Evolutionary conservation across 2,329 filamentous ascomycete species (phyloP).

Genomic region (Rhexocercosporidium sp.): DNA sequence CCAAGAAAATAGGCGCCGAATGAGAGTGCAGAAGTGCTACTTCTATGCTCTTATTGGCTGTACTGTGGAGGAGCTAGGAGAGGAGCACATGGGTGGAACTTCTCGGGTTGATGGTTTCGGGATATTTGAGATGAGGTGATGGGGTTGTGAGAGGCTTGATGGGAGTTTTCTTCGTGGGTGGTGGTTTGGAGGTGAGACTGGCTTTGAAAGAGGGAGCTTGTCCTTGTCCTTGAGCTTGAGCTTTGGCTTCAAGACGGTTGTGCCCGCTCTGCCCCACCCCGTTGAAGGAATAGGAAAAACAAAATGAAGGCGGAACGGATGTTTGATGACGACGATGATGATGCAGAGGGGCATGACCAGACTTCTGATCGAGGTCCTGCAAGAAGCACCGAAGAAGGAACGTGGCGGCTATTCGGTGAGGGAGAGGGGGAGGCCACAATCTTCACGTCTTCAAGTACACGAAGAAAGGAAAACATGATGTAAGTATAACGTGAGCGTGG

Average conservation of each 20-base stretch:
- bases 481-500: not conserved
- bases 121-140: conserved; percentile 16
- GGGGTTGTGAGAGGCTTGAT: not conserved
- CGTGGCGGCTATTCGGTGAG: no score
- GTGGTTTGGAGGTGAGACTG: not conserved
- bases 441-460: no score
- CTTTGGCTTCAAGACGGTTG: not conserved
- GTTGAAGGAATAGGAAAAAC: not conserved
- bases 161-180: not conserved
- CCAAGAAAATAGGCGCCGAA: conserved; percentile 30
- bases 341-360: not conserved
- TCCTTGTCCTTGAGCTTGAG: not conserved
- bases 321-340: no score
- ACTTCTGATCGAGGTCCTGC: not conserved
- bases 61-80: not conserved
- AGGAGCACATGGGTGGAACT: no score
- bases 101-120: conserved; percentile 6
- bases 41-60: conserved; percentile 26
- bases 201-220: not conserved
- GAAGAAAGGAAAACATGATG: not conserved
- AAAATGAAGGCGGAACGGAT: not conserved
- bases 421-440: no score
- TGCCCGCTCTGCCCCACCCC: not conserved
- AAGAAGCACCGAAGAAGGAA: no score
- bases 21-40: conserved; percentile 26